Conservation (phyloP, 345 rosid genomes). For the Hirschfeldia incana region DNA sequence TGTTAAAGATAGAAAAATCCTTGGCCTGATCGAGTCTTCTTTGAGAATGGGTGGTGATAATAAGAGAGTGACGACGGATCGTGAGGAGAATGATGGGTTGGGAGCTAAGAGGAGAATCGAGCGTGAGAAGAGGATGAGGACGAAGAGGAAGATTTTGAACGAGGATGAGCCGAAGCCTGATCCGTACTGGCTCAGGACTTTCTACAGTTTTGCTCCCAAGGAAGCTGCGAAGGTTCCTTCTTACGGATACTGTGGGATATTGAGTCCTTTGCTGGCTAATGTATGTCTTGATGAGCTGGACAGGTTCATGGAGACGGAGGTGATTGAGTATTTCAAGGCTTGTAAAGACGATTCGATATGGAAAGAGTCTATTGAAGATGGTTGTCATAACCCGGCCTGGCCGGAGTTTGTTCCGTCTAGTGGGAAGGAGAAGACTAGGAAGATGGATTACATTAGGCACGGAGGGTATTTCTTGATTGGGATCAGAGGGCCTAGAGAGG, state of each 20-base stretch:
- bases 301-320: conserved; percentile 70
- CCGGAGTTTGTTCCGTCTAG: conserved; percentile 97
- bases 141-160: conserved; percentile 71
- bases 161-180: conserved; percentile 94
- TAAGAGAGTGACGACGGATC: conserved; percentile 34
- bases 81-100: conserved; percentile 37
- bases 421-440: conserved; percentile 87
- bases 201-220: conserved; percentile 80
- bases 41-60: conserved; percentile 35
- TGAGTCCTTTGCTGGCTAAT: conserved; percentile 92
- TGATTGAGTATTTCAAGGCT: conserved; percentile 70
- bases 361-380: conserved; percentile 80
- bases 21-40: conserved; percentile 60
- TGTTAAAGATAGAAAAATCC: conserved; percentile 70
- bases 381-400: conserved; percentile 97
- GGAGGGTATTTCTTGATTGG: conserved; percentile 93
- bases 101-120: conserved; percentile 43
- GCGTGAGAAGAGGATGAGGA: conserved; percentile 52
- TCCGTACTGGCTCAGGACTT: conserved; percentile 92
- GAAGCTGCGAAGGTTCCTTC: conserved; percentile 86
- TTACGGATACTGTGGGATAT: conserved; percentile 82
- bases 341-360: conserved; percentile 81
- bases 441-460: conserved; percentile 86
- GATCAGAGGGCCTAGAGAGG: conserved; percentile 90
- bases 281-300: conserved; percentile 84